Evolutionary conservation across 23 red algal species (phyloP), one percentile per base, ranked within the genome.

Genomic region (Cyanidioschyzon merolae): DNA sequence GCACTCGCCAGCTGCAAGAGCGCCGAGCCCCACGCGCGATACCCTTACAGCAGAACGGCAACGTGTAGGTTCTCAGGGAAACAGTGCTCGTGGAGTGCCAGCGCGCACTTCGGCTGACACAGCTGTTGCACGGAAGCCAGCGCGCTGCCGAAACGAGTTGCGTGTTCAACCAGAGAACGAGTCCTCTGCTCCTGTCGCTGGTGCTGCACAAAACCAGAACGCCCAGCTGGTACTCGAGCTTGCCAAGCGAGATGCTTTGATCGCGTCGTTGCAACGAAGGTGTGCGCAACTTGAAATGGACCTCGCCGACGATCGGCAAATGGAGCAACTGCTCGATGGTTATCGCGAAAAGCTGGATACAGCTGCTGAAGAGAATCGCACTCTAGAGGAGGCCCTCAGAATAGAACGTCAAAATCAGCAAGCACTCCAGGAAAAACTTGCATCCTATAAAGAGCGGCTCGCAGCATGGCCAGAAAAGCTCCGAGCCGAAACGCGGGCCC

Each of bases 321-420:
- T 71, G 63, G 63, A 32, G 63, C 63, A 71, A 27, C 63, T 71
- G 63, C 29, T 71, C 12, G 63, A 71, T 71, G 63, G 7, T 7
- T 71, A 71, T 35, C 63, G 63, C 7, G 63, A 71, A 35, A 71
- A 71, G 63, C 63, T 71, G 63, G 63, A 71, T 71, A 27, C 63
- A 7, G 63, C 63, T 71, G 63, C 63, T 7, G 63, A 25, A 35
- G 63, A 71, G 63, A 25, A 35, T 7, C 63, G 63, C 12, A 27
- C 29, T 25, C 63, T 71, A 3, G 63, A 71, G 63, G 63, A 71
- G 63, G 63, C 21, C 2, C 63, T 71, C n/a, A 71, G 7, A 27
- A 27, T 7, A 27, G 63, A 71, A 27, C 63, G 63, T 27, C n/a
- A 25, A 27, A 25, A 35, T 25, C n/a, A 25, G n/a, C 2, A 7